phyloP scores from a whole-genome alignment of 345 rosid genomes.

The Chamaenerion angustifolium region DNA sequence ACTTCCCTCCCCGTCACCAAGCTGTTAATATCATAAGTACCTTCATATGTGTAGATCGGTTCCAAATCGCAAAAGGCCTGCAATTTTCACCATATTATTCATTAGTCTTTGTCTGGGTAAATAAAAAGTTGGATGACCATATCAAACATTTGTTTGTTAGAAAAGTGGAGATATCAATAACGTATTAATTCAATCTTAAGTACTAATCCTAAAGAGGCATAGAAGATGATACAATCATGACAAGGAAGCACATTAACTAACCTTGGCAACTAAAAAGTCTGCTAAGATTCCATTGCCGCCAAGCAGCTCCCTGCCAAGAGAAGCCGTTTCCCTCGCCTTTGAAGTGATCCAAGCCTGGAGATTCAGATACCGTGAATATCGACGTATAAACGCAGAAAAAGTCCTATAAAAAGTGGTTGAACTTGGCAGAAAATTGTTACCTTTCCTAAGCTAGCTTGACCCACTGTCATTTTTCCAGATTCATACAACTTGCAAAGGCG shows the following conservation, averaged over 20 bases:
- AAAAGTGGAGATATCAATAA: not conserved
- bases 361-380: not conserved
- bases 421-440: conserved; percentile 18
- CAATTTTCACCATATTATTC: conserved; percentile 4
- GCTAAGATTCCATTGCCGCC: conserved; percentile 87
- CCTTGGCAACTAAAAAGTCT: conserved; percentile 95
- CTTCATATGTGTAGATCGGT: conserved; percentile 90
- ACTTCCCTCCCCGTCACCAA: conserved; percentile 86
- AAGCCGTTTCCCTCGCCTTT: conserved; percentile 71
- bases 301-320: conserved; percentile 78
- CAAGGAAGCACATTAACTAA: conserved; percentile 13
- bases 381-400: too few relatives aligned
- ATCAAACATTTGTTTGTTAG: not conserved
- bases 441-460: conserved; percentile 97
- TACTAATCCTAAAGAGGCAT: too few relatives aligned
- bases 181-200: too few relatives aligned
- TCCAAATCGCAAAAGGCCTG: conserved; percentile 99
- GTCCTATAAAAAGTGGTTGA: not conserved
- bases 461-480: conserved; percentile 70
- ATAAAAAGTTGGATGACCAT: not conserved
- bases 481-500: conserved; percentile 90
- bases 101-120: too few relatives aligned
- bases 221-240: too few relatives aligned
- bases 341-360: conserved; percentile 68
- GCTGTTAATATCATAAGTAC: conserved; percentile 85